phyloP scores from a whole-genome alignment of 495 filamentous ascomycete species.

The Chaetomium fimeti region DNA sequence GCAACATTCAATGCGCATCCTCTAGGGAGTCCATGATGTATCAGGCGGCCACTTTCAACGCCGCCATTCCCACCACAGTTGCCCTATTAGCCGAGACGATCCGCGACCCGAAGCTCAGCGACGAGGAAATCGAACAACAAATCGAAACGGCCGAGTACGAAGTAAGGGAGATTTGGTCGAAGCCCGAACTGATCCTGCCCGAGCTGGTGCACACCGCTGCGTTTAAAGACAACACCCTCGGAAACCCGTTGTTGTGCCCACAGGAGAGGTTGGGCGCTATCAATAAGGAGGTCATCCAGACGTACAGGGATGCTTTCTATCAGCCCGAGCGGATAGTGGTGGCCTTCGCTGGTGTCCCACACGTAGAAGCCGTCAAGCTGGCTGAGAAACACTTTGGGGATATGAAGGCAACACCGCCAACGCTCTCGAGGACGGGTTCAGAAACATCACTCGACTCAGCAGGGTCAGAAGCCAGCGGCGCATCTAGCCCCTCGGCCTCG shows the following conservation, averaged over 20 bases:
- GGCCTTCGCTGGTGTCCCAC: conserved; percentile 89
- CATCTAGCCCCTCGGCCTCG: conserved; percentile 35
- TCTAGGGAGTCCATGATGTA: conserved; percentile 98
- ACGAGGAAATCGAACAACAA: conserved; percentile 83
- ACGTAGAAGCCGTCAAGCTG: conserved; percentile 74
- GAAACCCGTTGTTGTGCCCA: conserved; percentile 90
- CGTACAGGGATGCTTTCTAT: conserved; percentile 82
- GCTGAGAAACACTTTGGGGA: conserved; percentile 86
- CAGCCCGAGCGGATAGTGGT: conserved; percentile 87
- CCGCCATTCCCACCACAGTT: conserved; percentile 76
- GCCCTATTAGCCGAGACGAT: conserved; percentile 93
- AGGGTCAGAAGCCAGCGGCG: conserved; percentile 44
- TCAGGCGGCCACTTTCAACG: conserved; percentile 97
- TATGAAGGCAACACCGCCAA: conserved; percentile 61
- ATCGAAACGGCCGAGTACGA: conserved; percentile 91
- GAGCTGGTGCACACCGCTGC: conserved; percentile 94
- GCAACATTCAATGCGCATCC: conserved; percentile 94
- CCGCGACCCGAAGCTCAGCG: conserved; percentile 81
- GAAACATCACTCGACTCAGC: conserved; percentile 47
- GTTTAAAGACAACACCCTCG: conserved; percentile 91
- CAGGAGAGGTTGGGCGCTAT: conserved; percentile 77
- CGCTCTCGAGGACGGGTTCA: conserved; percentile 58
- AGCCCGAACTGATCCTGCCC: conserved; percentile 91
- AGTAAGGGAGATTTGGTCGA: conserved; percentile 96
- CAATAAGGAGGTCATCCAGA: conserved; percentile 67